Evolutionary conservation across 2,329 filamentous ascomycete genomes (phyloP).

Genomic region (Aspergillus spinulosporus): DNA sequence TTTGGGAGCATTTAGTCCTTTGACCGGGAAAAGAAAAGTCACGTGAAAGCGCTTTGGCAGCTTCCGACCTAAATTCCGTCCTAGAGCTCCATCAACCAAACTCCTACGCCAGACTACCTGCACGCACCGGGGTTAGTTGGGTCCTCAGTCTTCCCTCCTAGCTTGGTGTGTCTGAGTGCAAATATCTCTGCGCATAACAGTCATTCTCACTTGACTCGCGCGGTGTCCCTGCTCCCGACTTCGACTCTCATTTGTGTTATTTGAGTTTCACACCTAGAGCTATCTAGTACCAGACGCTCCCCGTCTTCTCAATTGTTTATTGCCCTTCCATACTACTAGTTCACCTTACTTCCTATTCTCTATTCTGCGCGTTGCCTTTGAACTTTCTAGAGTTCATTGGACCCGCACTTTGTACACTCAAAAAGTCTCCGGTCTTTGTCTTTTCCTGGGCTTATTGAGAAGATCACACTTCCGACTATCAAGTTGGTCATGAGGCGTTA

Average conservation of each 20-base stretch:
- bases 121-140: constrained; percentile 16
- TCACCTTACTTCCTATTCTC: background rate
- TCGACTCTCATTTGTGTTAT: constrained; percentile 4
- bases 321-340: background rate
- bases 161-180: background rate
- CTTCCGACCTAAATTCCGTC: constrained; percentile 24
- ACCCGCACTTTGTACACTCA: background rate
- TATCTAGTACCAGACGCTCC: constrained; percentile 14
- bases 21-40: constrained; percentile 14
- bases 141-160: constrained; percentile 2
- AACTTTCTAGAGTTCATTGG: background rate
- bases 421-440: background rate
- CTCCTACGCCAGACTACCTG: constrained; percentile 21
- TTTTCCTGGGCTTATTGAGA: background rate
- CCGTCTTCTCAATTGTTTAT: background rate
- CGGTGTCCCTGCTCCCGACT: background rate
- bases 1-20: background rate
- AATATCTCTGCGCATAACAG: background rate
- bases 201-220: constrained; percentile 4
- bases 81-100: constrained; percentile 26
- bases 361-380: background rate
- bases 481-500: constrained; percentile 23
- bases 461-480: background rate
- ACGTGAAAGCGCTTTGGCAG: constrained; percentile 22
- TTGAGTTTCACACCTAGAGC: constrained; percentile 12